Conservation (phyloP, 2,329 filamentous ascomycete genomes). For the Chaetothyriales sp. region DNA sequence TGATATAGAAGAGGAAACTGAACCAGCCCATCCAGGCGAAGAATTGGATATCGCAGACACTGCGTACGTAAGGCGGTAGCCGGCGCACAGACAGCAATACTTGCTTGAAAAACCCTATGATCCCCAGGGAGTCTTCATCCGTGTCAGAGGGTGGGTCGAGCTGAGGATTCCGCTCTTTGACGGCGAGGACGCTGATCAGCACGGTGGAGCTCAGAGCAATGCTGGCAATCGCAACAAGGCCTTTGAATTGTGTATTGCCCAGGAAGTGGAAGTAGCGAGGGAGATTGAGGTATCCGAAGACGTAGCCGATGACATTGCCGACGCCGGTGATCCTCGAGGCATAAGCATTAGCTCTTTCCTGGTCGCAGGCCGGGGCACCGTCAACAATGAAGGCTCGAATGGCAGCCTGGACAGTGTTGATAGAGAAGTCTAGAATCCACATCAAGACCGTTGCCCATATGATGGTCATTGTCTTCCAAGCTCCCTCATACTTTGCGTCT, state of each 20-base stretch:
- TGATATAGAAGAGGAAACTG: slow-evolving; percentile 88
- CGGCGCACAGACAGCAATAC: slow-evolving; percentile 64
- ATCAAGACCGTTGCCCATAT: slow-evolving; percentile 71
- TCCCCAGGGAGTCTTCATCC: slow-evolving; percentile 41
- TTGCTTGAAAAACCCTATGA: slow-evolving; percentile 65
- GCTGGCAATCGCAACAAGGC: slow-evolving; percentile 74
- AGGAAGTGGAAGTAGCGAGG: slow-evolving; percentile 63
- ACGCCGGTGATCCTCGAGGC: slow-evolving; percentile 73
- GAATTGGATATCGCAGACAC: slow-evolving; percentile 70
- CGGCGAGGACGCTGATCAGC: slow-evolving; percentile 51
- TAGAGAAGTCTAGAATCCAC: slow-evolving; percentile 83
- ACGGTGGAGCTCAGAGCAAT: slow-evolving; percentile 59
- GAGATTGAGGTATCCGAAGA: slow-evolving; percentile 73
- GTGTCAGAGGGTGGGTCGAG: slow-evolving; percentile 50
- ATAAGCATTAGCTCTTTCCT: slow-evolving; percentile 90
- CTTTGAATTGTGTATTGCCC: slow-evolving; percentile 82
- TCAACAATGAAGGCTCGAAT: slow-evolving; percentile 90
- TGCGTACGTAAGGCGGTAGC: slow-evolving; percentile 67
- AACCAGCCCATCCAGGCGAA: slow-evolving; percentile 94
- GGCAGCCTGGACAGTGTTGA: slow-evolving; percentile 90
- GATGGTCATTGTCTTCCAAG: slow-evolving; percentile 54
- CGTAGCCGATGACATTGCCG: slow-evolving; percentile 81
- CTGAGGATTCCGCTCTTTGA: slow-evolving; percentile 69
- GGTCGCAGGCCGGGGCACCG: slow-evolving; percentile 80
- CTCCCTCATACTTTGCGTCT: slow-evolving; percentile 49